phyloP scores from a whole-genome alignment of 208 protist genomes.

The Wallacemonas rigidus region DNA sequence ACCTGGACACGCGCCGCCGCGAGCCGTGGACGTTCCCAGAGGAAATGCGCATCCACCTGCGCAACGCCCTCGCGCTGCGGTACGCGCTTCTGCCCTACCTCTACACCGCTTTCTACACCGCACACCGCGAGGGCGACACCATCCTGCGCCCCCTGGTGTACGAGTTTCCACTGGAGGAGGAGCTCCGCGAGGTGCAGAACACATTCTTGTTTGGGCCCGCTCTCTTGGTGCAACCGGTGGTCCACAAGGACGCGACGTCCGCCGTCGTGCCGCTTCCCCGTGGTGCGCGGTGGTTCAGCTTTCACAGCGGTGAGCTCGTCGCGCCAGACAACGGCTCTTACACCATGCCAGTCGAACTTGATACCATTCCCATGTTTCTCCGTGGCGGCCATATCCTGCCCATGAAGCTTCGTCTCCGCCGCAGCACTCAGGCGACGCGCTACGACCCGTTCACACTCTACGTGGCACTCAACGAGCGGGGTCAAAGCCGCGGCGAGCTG shows the following conservation, averaged over 20 bases:
- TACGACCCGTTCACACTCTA: conserved; percentile 94
- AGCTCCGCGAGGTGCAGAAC: conserved; percentile 84
- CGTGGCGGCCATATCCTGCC: conserved; percentile 93
- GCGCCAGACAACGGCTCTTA: not conserved
- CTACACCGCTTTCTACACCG: conserved; percentile 96
- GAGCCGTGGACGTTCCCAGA: conserved; percentile 98
- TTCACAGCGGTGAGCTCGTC: conserved; percentile 45
- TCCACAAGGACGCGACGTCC: conserved; percentile 39
- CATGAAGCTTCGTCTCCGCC: conserved; percentile 88
- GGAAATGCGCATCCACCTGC: conserved; percentile 59
- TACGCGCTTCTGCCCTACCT: conserved; percentile 96
- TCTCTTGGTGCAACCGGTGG: conserved; percentile 91
- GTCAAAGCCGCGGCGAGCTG: conserved; percentile 67
- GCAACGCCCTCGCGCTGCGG: conserved; percentile 76
- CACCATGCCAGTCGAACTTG: conserved; percentile 64
- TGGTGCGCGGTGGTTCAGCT: conserved; percentile 74
- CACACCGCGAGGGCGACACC: conserved; percentile 79
- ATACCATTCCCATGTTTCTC: conserved; percentile 94
- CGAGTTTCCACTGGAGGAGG: conserved; percentile 91
- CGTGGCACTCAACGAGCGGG: conserved; percentile 81
- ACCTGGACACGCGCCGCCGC: conserved; percentile 96
- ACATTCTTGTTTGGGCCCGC: conserved; percentile 91
- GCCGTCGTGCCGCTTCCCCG: conserved; percentile 82
- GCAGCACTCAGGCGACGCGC: conserved; percentile 73
- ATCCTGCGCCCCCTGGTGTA: conserved; percentile 95